A percentile compares a stretch with the other conserved stretches of the same genome.
phyloP scores from a whole-genome alignment of 352 stramenopile genomes.

The Phytophthora pluvialis region DNA sequence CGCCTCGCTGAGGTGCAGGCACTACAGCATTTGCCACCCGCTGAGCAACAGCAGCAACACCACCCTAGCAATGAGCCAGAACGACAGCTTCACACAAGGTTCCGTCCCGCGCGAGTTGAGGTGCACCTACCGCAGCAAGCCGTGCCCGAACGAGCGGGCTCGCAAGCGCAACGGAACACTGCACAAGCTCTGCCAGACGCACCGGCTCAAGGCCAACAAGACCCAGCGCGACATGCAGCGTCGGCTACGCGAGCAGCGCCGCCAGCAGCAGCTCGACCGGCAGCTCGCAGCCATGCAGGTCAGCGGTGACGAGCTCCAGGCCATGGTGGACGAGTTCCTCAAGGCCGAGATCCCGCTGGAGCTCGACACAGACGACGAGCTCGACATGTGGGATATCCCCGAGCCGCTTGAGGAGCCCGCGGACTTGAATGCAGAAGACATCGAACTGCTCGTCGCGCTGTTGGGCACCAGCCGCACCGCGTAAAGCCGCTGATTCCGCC shows the following conservation, averaged over 20 bases:
- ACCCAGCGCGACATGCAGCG: conserved; percentile 59
- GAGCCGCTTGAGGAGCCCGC: conserved; percentile 36
- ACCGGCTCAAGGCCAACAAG: conserved; percentile 63
- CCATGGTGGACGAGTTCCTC: conserved; percentile 35
- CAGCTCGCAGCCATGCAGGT: conserved; percentile 27
- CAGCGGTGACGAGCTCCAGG: conserved; percentile 21
- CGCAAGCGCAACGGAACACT: conserved; percentile 55
- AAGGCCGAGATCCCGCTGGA: conserved; percentile 33
- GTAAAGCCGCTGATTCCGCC: conserved; percentile 14
- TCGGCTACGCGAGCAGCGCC: conserved; percentile 36
- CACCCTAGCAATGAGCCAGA: conserved; percentile 25
- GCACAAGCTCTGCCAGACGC: conserved; percentile 59
- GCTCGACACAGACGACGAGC: conserved; percentile 36
- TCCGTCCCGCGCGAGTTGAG: conserved; percentile 33
- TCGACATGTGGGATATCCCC: conserved; percentile 41
- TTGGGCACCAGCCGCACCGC: conserved; percentile 27
- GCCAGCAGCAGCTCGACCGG: conserved; percentile 29
- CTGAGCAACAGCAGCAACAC: conserved; percentile 20
- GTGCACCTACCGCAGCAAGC: conserved; percentile 60
- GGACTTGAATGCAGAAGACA: conserved; percentile 37
- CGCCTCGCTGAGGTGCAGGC: conserved; percentile 8
- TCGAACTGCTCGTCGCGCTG: conserved; percentile 37
- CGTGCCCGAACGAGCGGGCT: conserved; percentile 52
- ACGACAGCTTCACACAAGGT: conserved; percentile 8
- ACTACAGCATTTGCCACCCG: conserved; percentile 34